Conservation (phyloP, 2,329 filamentous ascomycete species). For the Pseudogymnoascus sp. region DNA sequence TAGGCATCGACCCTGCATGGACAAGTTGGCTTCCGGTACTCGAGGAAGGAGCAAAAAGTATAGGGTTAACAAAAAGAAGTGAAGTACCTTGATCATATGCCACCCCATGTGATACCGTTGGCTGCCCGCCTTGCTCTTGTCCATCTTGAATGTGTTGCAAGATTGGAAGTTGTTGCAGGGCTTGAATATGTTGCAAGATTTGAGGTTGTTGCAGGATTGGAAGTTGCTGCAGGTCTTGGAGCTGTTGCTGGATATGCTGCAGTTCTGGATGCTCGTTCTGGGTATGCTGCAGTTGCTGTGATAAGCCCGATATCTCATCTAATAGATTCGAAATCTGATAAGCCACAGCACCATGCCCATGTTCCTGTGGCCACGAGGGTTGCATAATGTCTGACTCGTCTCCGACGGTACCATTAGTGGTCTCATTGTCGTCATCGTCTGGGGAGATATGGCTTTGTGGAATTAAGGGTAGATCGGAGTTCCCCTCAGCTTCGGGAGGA, state of each 20-base stretch:
- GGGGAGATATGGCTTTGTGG: neutral
- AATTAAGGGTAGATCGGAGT: neutral
- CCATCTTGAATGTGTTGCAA: slow-evolving; percentile 15
- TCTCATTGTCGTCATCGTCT: neutral
- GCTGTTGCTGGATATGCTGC: neutral
- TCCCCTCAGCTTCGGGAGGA: neutral
- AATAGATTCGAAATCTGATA: slow-evolving; percentile 17
- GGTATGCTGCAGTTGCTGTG: slow-evolving; percentile 26
- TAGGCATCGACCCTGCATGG: slow-evolving; percentile 13
- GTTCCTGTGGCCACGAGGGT: neutral
- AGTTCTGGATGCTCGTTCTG: slow-evolving; percentile 14
- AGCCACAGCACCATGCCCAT: neutral
- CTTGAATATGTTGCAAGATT: neutral
- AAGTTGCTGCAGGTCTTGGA: neutral
- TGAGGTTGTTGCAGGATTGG: neutral
- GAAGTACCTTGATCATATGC: slow-evolving; percentile 23
- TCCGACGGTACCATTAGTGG: neutral
- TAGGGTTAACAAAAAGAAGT: slow-evolving; percentile 20
- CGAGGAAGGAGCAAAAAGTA: neutral
- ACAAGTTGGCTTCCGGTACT: slow-evolving; percentile 5
- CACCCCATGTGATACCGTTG: slow-evolving; percentile 18
- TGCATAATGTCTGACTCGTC: neutral
- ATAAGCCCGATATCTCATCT: slow-evolving; percentile 23
- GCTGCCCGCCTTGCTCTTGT: slow-evolving; percentile 18
- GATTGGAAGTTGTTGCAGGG: neutral